phyloP scores from a whole-genome alignment of 495 filamentous ascomycete genomes.

The Chaetomium cochliodes region DNA sequence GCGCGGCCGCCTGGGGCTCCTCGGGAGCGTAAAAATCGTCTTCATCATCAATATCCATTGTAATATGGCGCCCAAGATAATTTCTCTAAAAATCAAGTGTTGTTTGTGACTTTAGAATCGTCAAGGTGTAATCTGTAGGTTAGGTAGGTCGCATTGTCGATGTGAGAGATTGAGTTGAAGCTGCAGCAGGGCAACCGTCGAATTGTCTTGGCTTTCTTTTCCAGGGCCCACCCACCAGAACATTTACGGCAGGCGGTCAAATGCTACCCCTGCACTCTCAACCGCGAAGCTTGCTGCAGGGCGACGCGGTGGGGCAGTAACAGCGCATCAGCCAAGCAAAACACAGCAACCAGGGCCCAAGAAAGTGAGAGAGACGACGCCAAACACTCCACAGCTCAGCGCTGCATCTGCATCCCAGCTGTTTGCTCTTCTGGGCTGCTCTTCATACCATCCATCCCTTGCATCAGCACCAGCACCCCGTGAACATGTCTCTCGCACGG shows the following conservation, averaged over 20 bases:
- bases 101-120: too few species aligned
- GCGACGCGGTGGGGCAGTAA: constrained; percentile 25
- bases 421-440: neutral
- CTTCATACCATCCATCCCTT: constrained; percentile 7
- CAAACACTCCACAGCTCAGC: constrained; percentile 19
- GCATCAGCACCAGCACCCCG: constrained; percentile 13
- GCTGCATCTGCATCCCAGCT: constrained; percentile 18
- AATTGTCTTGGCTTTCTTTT: neutral
- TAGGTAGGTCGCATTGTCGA: too few species aligned
- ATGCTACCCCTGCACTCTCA: constrained; percentile 20
- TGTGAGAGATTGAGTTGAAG: constrained; percentile 5
- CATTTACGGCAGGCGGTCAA: constrained; percentile 34
- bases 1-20: constrained; percentile 38
- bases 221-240: neutral
- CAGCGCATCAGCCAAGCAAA: constrained; percentile 25
- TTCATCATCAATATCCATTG: constrained; percentile 68
- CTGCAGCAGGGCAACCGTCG: neutral
- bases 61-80: too few species aligned
- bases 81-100: too few species aligned
- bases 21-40: constrained; percentile 66
- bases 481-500: constrained; percentile 50
- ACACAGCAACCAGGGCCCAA: neutral
- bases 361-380: neutral
- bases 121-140: too few species aligned
- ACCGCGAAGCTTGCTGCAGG: constrained; percentile 20